Conservation (phyloP, 495 filamentous ascomycete genomes). For the Letharia lupina region DNA sequence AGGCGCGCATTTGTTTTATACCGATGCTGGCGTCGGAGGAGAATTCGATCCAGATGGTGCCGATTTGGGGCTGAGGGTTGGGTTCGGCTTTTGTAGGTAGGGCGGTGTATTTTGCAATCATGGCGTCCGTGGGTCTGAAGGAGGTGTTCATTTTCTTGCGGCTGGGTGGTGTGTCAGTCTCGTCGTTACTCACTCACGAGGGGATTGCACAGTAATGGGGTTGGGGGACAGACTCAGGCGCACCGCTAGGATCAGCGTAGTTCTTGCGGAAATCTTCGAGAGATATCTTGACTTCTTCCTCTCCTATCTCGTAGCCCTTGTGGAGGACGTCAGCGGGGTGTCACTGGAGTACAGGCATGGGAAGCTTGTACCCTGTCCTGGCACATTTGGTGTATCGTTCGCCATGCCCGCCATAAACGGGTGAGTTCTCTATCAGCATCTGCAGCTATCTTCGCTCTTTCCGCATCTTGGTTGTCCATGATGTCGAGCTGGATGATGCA, state of each 20-base stretch:
- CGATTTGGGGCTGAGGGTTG: conserved; percentile 60
- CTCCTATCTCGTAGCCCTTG: conserved; percentile 85
- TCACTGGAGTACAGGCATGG: conserved; percentile 22
- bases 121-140: conserved; percentile 67
- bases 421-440: conserved; percentile 61
- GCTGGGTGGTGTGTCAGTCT: conserved; percentile 41
- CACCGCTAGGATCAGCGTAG: conserved; percentile 61
- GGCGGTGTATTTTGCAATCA: conserved; percentile 74
- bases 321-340: conserved; percentile 13
- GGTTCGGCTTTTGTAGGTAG: conserved; percentile 55
- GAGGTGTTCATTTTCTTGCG: conserved; percentile 79
- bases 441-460: conserved; percentile 38
- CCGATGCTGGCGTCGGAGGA: conserved; percentile 65
- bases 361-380: conserved; percentile 54
- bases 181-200: background rate
- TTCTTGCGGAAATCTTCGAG: conserved; percentile 63
- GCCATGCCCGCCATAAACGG: conserved; percentile 78
- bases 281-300: conserved; percentile 77
- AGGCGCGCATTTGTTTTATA: conserved; percentile 81
- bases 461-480: conserved; percentile 44
- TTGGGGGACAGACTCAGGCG: conserved; percentile 51
- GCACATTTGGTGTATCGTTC: conserved; percentile 82
- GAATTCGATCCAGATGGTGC: conserved; percentile 92
- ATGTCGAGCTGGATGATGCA: background rate
- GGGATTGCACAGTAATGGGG: conserved; percentile 3